Conservation (phyloP, 1,284 basidiomycete species). For the Pterula multifida region DNA sequence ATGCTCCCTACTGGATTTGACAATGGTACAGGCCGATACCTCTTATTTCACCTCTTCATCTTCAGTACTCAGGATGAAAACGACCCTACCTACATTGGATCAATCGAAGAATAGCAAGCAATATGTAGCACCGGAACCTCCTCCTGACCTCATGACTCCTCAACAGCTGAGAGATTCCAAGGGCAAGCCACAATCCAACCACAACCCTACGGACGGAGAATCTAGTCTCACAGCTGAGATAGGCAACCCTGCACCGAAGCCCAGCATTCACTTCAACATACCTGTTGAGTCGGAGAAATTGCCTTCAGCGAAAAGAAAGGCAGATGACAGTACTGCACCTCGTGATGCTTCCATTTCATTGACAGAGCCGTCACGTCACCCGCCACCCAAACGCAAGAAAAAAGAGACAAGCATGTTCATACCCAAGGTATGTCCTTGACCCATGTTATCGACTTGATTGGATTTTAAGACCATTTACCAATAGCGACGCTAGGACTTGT, state of each 20-base stretch:
- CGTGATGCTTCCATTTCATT: neutral
- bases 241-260: too few relatives aligned
- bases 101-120: neutral
- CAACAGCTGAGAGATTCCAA: constrained; percentile 16
- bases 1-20: constrained; percentile 6
- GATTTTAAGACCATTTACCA: too few relatives aligned
- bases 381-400: constrained; percentile 24
- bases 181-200: too few relatives aligned
- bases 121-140: constrained; percentile 1
- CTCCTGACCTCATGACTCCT: constrained; percentile 21
- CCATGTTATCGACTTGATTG: neutral
- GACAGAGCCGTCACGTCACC: constrained; percentile 5
- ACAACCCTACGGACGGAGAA: too few relatives aligned
- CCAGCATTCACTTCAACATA: too few relatives aligned
- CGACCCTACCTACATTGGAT: neutral
- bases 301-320: neutral
- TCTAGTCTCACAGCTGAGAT: too few relatives aligned
- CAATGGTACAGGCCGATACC: constrained; percentile 18
- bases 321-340: neutral
- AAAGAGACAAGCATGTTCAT: constrained; percentile 39
- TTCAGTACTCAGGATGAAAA: neutral
- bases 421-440: constrained; percentile 29
- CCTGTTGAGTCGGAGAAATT: too few relatives aligned
- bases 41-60: constrained; percentile 22
- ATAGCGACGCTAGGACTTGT: neutral